Conservation (phyloP, 208 protist genomes). For the Vickermania ingenoplastis region DNA sequence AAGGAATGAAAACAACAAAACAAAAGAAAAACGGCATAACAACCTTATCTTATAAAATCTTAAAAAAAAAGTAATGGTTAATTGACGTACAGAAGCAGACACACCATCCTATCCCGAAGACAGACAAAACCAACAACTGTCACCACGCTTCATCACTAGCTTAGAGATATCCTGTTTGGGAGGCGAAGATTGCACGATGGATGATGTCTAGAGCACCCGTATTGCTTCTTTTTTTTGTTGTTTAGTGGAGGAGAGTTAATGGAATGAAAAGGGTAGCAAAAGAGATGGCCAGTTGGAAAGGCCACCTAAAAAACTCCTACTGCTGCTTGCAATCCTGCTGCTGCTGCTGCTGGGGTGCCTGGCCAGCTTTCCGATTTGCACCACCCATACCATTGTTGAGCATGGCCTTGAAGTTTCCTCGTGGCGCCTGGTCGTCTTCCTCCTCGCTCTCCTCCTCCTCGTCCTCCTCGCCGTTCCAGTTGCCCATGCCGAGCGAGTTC, state of each 20-base stretch:
- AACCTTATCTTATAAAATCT: no score
- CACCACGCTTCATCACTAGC: neutral
- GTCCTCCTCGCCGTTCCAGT: conserved; percentile 36
- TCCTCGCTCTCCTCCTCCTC: conserved; percentile 51
- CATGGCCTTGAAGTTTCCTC: conserved; percentile 15
- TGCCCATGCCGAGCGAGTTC: conserved; percentile 19
- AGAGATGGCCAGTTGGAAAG: neutral
- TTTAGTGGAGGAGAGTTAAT: neutral
- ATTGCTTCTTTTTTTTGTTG: neutral
- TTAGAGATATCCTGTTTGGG: no score
- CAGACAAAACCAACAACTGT: neutral
- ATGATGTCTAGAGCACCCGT: no score
- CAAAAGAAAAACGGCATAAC: no score
- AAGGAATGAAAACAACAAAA: no score
- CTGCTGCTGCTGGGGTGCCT: conserved; percentile 7
- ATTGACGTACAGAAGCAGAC: neutral
- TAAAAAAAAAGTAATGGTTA: neutral
- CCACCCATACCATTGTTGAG: conserved; percentile 9
- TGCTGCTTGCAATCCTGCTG: conserved; percentile 72
- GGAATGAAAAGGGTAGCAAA: neutral
- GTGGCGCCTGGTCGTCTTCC: conserved; percentile 14
- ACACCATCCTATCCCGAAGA: neutral
- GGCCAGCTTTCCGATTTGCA: conserved; percentile 5
- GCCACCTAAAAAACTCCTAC: conserved; percentile 22
- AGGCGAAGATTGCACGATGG: no score